Base-by-base conservation (phyloP, 331 rosid genomes). In the Rhamnella rubrinervis region DNA sequence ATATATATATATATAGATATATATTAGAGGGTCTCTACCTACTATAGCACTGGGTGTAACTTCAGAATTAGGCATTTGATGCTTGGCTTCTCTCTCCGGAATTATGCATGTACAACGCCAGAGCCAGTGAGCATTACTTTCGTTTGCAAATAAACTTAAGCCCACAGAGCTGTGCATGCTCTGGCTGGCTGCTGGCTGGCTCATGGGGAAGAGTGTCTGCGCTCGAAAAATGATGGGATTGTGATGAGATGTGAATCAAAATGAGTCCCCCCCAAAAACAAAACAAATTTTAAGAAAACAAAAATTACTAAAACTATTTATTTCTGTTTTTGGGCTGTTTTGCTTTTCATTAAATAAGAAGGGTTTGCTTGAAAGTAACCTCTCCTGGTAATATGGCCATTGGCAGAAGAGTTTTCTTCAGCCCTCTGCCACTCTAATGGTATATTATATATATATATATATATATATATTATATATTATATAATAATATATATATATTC, bases 341-440 rank as follows among this genome's bases (percentile, higher is more conserved):
- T 41, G 38, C 47, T 6, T 7, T 25, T 67, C 38, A 17, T 55
- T 68, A 63, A 75, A 74, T 19, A 12, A 61, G 56, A 73, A 74
- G 73, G 67, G 26, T 78, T 86, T 84, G 86, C 86, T 77, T 86
- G 77, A 77, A 81, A 84, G 91, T 28, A 81, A 84, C 82, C 59
- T 67, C 80, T 67, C 80, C 58, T 67, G 65, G 41, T 69, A 35
- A 64, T 17, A 13, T 64, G 39, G 18, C 68, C 8, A 46, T 2
- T 38, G 47, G 76, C 47, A 25, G 31, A 47, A 51, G 59, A 64
- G 46, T 31, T 63, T 63, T 20, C 62, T 44, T 44, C 12, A 44
- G 49, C 49, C 49, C 15, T 8, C 14, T 44, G 35, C 35, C 35
- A 31, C 0, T 31, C 35, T 31, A 31, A 0, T 31, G 4, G 5